These are phyloP conservation scores for Leishmania guyanensis DNA, from an alignment of 208 protist species.

Conservation along the genomic window DNA sequence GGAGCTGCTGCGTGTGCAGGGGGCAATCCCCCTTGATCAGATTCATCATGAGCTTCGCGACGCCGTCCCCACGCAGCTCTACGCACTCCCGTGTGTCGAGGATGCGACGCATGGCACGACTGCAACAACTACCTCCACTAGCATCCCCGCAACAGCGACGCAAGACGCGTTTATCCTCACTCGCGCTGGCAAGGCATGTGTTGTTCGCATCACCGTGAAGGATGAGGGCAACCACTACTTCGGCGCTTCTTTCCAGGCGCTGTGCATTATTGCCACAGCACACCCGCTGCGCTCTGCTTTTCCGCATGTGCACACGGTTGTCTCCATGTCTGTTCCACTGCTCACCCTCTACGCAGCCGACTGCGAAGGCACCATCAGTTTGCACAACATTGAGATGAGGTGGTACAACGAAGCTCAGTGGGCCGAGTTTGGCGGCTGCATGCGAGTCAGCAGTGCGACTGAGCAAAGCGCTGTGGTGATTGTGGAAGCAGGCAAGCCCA, in stretches of 20 bases:
- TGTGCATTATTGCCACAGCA: constrained; percentile 36
- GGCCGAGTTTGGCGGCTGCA: constrained; percentile 28
- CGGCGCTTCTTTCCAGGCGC: constrained; percentile 10
- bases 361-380: constrained; percentile 55
- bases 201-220: constrained; percentile 33
- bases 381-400: constrained; percentile 77
- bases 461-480: constrained; percentile 61
- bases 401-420: constrained; percentile 54
- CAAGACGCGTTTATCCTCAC: constrained; percentile 48
- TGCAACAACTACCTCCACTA: neutral
- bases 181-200: constrained; percentile 23
- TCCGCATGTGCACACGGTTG: constrained; percentile 25
- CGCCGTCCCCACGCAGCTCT: constrained; percentile 37
- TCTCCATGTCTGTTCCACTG: constrained; percentile 45
- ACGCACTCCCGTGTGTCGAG: constrained; percentile 7
- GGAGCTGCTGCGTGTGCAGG: constrained; percentile 24
- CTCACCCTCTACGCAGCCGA: constrained; percentile 67
- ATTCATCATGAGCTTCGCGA: constrained; percentile 30
- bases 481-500: constrained; percentile 46
- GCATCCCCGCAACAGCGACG: neutral
- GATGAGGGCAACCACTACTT: constrained; percentile 31
- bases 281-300: constrained; percentile 35
- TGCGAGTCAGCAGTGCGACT: constrained; percentile 35
- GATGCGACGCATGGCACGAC: neutral
- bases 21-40: constrained; percentile 12